Evolutionary conservation across 2,329 filamentous ascomycete species (phyloP).

Genomic region (Thermothelomyces thermophilus): DNA sequence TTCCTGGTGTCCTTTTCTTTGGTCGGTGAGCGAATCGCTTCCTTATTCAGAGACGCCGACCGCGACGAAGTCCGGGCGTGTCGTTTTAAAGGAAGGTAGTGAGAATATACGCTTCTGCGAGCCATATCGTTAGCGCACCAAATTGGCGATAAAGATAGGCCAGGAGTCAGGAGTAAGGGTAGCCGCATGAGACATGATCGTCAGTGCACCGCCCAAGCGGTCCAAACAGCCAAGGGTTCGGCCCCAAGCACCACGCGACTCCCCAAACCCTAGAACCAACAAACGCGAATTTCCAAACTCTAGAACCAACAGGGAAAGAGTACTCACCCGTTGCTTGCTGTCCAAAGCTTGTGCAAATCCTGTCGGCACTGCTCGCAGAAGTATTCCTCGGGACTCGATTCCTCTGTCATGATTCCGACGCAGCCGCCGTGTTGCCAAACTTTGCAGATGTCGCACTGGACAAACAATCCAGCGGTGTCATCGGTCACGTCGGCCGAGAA

Average conservation of each 20-base stretch:
- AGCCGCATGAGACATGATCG: constrained; percentile 24
- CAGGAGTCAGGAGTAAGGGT: background rate
- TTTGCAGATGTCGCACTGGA: constrained; percentile 95
- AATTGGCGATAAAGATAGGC: background rate
- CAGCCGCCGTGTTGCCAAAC: constrained; percentile 99
- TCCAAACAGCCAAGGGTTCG: constrained; percentile 24
- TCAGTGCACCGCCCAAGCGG: constrained; percentile 23
- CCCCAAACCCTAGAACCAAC: constrained; percentile 6
- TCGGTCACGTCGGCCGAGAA: constrained; percentile 62
- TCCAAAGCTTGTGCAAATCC: constrained; percentile 79
- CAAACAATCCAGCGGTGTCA: constrained; percentile 89
- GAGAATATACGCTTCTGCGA: constrained; percentile 57
- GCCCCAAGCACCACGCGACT: constrained; percentile 8
- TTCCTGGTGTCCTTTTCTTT: constrained; percentile 50
- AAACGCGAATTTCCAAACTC: too few relatives aligned
- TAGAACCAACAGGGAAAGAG: constrained; percentile 10
- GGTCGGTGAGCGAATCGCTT: constrained; percentile 45
- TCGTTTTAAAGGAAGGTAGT: constrained; percentile 56
- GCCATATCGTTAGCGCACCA: constrained; percentile 34
- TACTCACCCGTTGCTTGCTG: constrained; percentile 77
- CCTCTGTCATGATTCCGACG: constrained; percentile 92
- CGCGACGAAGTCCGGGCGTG: constrained; percentile 51
- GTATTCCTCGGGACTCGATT: constrained; percentile 90
- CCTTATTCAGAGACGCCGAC: constrained; percentile 60
- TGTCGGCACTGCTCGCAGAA: constrained; percentile 94